Base-by-base conservation (phyloP, 441 rosid species). In the Populus hybrid region DNA sequence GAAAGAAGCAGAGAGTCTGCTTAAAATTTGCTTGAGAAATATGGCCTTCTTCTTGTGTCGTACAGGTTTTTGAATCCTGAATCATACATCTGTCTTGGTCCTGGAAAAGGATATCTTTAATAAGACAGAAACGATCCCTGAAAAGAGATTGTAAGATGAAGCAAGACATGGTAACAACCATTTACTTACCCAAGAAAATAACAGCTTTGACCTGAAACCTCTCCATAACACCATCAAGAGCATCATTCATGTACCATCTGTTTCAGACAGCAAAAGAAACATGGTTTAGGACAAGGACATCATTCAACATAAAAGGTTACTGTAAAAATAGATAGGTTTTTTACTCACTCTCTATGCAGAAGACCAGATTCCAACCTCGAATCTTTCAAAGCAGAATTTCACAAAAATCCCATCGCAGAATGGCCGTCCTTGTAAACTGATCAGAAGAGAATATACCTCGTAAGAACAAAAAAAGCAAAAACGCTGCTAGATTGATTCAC, bases 301-400 rank as follows among this genome's bases (percentile, higher is more conserved):
- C 46, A 46, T 23, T 24, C 4, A 10, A 5, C 18, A 67, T 4
- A 6, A 24, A 67, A 3, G n/a, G 26, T 10, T 67, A 9, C 70
- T 6, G 10, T n/a, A 14, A 14, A 24, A 24, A 12, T 14, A 30
- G 16, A 30, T 8, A 32, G 2, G 19, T n/a, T 16, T 30, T 30
- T 38, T 23, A 68, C 86, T 68, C 28, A 85, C 91, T 86, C 87
- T 71, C 61, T 82, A 9, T n/a, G 91, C 83, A 34, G 90, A 80
- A 0, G 91, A 87, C 90, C 91, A 87, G 16, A 88, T 76, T 46
- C 85, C 91, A 23, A 88, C 88, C 83, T 87, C 83, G 67, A 87
- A 87, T 35, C 78, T 83, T 61, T 86, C 84, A 16, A 86, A 81
- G 67, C 90, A 86, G 14, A 88, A 86, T 71, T 75, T 79, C 34